Percentiles rank a stretch among this genome's conserved stretches.
phyloP scores from a whole-genome alignment of 768 basidiomycete species.

The Candolleomyces eurysporus region DNA sequence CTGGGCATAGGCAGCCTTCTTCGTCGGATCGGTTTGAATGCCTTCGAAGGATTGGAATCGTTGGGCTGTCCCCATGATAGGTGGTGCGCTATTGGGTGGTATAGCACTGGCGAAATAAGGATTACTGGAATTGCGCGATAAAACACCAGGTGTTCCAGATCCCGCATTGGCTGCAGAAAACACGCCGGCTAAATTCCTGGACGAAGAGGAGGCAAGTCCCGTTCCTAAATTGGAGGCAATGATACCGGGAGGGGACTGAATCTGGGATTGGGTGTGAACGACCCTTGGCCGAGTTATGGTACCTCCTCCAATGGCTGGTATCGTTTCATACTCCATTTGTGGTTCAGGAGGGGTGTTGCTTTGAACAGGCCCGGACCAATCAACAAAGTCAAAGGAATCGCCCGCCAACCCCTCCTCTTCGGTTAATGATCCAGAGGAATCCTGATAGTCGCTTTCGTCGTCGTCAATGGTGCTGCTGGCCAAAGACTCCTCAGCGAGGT shows the following conservation, averaged over 20 bases:
- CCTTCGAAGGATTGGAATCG: not conserved
- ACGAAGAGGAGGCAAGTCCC: slow-evolving; percentile 16
- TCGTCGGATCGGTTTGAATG: not conserved
- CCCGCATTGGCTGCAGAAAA: slow-evolving; percentile 16
- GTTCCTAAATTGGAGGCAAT: slow-evolving; percentile 14
- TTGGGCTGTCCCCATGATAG: not conserved
- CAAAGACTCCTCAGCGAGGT: slow-evolving; percentile 69
- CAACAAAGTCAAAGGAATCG: slow-evolving; percentile 60
- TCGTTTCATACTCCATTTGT: slow-evolving; percentile 75
- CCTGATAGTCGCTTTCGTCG: slow-evolving; percentile 37
- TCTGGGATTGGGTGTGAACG: slow-evolving; percentile 80
- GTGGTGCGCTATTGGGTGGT: slow-evolving; percentile 5
- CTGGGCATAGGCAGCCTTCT: not conserved
- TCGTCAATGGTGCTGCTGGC: slow-evolving; percentile 33
- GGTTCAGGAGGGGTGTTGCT: slow-evolving; percentile 47
- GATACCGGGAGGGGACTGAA: slow-evolving; percentile 41
- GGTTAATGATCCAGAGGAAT: slow-evolving; percentile 2
- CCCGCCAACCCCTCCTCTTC: slow-evolving; percentile 35
- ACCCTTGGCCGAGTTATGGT: slow-evolving; percentile 82
- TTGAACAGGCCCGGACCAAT: slow-evolving; percentile 49
- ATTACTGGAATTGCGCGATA: slow-evolving; percentile 23
- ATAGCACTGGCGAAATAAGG: slow-evolving; percentile 21
- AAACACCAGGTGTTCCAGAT: slow-evolving; percentile 22
- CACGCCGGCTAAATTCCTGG: slow-evolving; percentile 9
- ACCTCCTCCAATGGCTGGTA: slow-evolving; percentile 91